phyloP scores from a whole-genome alignment of 1,139 yeast species.

The Pneumocystis carinii region DNA sequence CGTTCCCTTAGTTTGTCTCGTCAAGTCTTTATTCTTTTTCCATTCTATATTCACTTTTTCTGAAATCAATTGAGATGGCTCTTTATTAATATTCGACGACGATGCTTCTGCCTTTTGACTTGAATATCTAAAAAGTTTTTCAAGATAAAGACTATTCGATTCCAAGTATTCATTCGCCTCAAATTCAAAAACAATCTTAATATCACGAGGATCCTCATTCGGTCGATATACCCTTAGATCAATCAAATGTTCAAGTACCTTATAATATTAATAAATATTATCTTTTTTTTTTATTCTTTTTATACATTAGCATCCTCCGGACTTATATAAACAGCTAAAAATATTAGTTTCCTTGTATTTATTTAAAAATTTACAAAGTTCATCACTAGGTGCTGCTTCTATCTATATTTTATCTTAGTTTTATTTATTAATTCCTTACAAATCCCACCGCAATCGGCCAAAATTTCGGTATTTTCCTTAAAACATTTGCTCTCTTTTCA shows the following conservation, averaged over 20 bases:
- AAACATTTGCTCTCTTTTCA: slow-evolving; percentile 22
- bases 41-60: slow-evolving; percentile 23
- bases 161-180: slow-evolving; percentile 24
- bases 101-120: slow-evolving; percentile 14
- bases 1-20: slow-evolving; percentile 18
- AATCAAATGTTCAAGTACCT: slow-evolving; percentile 19
- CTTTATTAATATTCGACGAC: slow-evolving; percentile 14
- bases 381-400: not conserved
- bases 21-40: slow-evolving; percentile 25
- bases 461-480: slow-evolving; percentile 23
- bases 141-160: slow-evolving; percentile 9
- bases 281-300: too few relatives aligned
- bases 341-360: slow-evolving; percentile 24
- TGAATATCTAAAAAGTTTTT: slow-evolving; percentile 4
- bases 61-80: slow-evolving; percentile 17
- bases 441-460: slow-evolving; percentile 27
- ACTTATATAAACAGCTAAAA: slow-evolving; percentile 7
- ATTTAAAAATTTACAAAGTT: slow-evolving; percentile 17
- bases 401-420: slow-evolving; percentile 14
- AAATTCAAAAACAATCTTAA: slow-evolving; percentile 23
- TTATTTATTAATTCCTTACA: slow-evolving; percentile 5
- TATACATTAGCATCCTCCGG: slow-evolving; percentile 14
- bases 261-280: not conserved
- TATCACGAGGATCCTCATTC: slow-evolving; percentile 20
- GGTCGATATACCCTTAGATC: slow-evolving; percentile 24